These are phyloP conservation scores for Protomyces macrosporus DNA, from an alignment of 1,139 yeast species.

Conservation along the genomic window DNA sequence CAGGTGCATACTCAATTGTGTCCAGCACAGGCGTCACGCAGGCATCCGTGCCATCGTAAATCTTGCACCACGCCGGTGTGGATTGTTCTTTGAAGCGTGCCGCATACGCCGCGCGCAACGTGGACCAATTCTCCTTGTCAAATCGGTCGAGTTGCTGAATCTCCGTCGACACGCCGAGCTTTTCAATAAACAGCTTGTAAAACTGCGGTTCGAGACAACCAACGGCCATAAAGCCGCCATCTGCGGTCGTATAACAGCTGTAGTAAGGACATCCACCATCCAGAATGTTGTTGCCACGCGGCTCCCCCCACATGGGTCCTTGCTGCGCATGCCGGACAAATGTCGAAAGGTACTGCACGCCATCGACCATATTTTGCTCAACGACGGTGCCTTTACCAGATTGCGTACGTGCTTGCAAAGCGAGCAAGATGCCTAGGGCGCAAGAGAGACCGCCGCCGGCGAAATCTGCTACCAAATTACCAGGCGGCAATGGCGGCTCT, in stretches of 20 bases:
- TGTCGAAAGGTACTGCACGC: constrained; percentile 31
- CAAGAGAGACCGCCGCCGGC: constrained; percentile 33
- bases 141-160: constrained; percentile 13
- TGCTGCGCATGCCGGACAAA: constrained; percentile 30
- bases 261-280: constrained; percentile 33
- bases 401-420: constrained; percentile 27
- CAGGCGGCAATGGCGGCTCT: constrained; percentile 18
- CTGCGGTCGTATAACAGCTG: constrained; percentile 31
- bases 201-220: constrained; percentile 34
- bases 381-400: constrained; percentile 26
- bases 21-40: constrained; percentile 22
- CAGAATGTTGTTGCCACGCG: constrained; percentile 31
- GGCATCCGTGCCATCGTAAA: constrained; percentile 22
- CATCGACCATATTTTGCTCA: constrained; percentile 33
- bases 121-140: constrained; percentile 31
- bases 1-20: constrained; percentile 1
- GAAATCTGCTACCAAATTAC: constrained; percentile 32
- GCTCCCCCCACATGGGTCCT: constrained; percentile 18
- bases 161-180: constrained; percentile 21
- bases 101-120: constrained; percentile 23
- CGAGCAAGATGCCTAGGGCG: constrained; percentile 31
- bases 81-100: constrained; percentile 22
- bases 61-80: constrained; percentile 3
- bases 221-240: constrained; percentile 31
- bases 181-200: constrained; percentile 26